Base-by-base conservation (phyloP, 768 basidiomycete species). In the Lactarius evosmus region DNA sequence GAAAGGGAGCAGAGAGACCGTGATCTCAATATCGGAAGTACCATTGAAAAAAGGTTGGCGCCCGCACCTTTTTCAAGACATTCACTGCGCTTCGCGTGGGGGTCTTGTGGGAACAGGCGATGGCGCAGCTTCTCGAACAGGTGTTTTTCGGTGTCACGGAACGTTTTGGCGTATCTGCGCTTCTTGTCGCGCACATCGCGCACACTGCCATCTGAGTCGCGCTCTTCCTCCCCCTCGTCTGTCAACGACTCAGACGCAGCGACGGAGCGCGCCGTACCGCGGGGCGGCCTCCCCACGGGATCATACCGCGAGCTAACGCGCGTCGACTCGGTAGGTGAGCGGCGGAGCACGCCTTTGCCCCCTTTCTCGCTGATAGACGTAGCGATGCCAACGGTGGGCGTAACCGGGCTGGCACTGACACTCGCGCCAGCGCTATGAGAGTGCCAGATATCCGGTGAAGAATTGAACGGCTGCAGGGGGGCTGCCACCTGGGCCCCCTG, bases 11-110 rank as follows among this genome's bases (percentile, higher is more conserved):
- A 30, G 52, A 30, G 52, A 32, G 32, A 32, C 51, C 14, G 30
- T 2, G n/a, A 32, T 54, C 4, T 38, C 25, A 41, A 16, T 32
- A 34, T 49, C 34, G 7, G 22, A 19, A 17, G 29, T 33, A 44
- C 50, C 7, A 30, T 36, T 8, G 3, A 4, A 38, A 12, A 14
- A 53, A 16, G 33, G 30, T 1, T 8, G 34, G 52, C 4, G 41
- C 63, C 22, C 46, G 29, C n/a, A 67, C 66, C 66, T 60, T 53
- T 58, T 46, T 67, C 66, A n/a, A 67, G 25, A 51, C 66, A 67
- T 29, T 67, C 66, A 34, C 58, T 60, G 16, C 66, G 66, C 58
- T 60, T 59, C 27, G 66, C 57, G n/a, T 65, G 63, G 4, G 66
- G 66, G 34, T 67, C 66, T 34, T 60, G 63, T 0, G 66, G 66